Evolutionary conservation across 2,329 filamentous ascomycete species (phyloP).

Genomic region (Hypoxylon sp.): DNA sequence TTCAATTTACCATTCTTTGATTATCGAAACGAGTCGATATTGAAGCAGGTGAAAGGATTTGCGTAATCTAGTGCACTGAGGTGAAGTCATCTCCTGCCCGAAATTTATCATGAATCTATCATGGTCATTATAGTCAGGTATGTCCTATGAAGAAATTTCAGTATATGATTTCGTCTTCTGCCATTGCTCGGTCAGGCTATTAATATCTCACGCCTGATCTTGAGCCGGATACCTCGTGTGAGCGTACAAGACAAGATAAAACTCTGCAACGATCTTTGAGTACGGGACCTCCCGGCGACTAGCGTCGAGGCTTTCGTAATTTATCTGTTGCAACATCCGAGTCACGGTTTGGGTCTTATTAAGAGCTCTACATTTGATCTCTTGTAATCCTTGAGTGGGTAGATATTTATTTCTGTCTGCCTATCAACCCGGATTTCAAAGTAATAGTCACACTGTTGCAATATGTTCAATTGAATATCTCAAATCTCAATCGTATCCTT

Average conservation of each 20-base stretch:
- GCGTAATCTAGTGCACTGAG: slow-evolving; percentile 11
- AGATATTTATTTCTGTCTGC: neutral
- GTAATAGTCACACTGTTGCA: slow-evolving; percentile 15
- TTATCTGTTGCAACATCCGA: slow-evolving; percentile 58
- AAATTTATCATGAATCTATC: neutral
- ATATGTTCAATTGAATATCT: slow-evolving; percentile 23
- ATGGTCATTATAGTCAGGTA: neutral
- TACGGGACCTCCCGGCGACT: slow-evolving; percentile 56
- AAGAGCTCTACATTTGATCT: neutral
- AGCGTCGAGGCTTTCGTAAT: slow-evolving; percentile 59
- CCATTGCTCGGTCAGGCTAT: slow-evolving; percentile 57
- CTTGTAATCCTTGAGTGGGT: slow-evolving; percentile 8
- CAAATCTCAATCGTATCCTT: slow-evolving; percentile 18
- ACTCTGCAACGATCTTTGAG: slow-evolving; percentile 59
- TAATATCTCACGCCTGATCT: slow-evolving; percentile 55
- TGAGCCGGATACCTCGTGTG: slow-evolving; percentile 55
- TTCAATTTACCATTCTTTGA: neutral
- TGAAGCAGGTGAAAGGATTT: neutral
- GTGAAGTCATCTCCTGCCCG: neutral
- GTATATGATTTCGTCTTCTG: slow-evolving; percentile 51
- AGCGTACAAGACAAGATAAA: slow-evolving; percentile 58
- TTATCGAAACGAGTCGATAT: neutral
- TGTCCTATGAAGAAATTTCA: neutral
- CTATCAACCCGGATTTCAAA: neutral
- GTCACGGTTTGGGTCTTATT: neutral